A percentile compares a stretch with the other conserved stretches of the same genome.
These are phyloP conservation scores for Tetrahymena malaccensis DNA, from an alignment of 73 alveolate species.

Conservation along the genomic window DNA sequence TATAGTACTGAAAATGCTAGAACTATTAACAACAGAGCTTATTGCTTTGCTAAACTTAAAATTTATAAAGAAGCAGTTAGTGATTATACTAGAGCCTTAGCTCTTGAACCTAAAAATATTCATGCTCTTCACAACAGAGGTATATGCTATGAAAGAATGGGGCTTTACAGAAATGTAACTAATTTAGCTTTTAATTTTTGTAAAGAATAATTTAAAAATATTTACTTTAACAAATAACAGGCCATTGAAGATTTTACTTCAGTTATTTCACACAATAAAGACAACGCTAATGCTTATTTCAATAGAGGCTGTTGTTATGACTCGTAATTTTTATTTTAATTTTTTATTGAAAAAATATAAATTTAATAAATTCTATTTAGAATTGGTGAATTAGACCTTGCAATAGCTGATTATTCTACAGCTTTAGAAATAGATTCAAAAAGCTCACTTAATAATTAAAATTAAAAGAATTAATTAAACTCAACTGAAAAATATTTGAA, in stretches of 20 bases:
- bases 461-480: neutral
- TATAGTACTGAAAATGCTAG: slow-evolving; percentile 61
- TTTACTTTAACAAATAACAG: neutral
- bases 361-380: neutral
- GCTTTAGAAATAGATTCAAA: slow-evolving; percentile 91
- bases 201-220: neutral
- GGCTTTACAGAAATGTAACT: slow-evolving; percentile 66
- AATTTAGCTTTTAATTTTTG: neutral
- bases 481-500: neutral
- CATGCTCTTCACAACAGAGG: slow-evolving; percentile 97
- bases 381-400: slow-evolving; percentile 86
- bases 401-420: slow-evolving; percentile 84
- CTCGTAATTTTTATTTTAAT: slow-evolving; percentile 31
- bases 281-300: slow-evolving; percentile 95
- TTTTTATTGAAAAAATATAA: neutral
- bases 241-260: slow-evolving; percentile 91
- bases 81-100: slow-evolving; percentile 79
- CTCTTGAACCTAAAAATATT: slow-evolving; percentile 69
- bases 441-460: neutral
- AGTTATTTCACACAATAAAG: slow-evolving; percentile 75
- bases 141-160: slow-evolving; percentile 83
- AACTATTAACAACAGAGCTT: slow-evolving; percentile 89
- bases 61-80: slow-evolving; percentile 80
- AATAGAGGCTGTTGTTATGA: slow-evolving; percentile 98
- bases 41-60: slow-evolving; percentile 89